These are phyloP conservation scores for Exophiala dermatitidis DNA, from an alignment of 2,329 filamentous ascomycete species.

Conservation along the genomic window DNA sequence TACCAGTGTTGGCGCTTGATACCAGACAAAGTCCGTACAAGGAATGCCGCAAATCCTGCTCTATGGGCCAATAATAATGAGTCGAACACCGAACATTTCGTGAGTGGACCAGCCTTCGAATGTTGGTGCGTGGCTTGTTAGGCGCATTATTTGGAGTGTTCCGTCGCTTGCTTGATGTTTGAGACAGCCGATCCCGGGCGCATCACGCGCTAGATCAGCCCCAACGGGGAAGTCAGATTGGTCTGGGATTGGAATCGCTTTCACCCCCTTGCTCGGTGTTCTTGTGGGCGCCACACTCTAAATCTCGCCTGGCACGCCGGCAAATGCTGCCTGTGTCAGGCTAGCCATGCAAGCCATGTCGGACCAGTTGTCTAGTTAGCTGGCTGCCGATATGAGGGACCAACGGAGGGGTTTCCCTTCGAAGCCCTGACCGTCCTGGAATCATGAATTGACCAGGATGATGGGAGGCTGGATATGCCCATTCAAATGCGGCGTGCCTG, in stretches of 20 bases:
- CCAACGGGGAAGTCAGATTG: slow-evolving; percentile 3
- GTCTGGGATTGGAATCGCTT: background rate
- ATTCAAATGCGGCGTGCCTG: slow-evolving; percentile 12
- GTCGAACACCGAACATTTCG: too few species aligned
- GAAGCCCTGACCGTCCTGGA: background rate
- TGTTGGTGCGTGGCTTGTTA: background rate
- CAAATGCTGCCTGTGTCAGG: slow-evolving; percentile 15
- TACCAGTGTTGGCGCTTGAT: too few species aligned
- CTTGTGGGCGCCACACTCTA: slow-evolving; percentile 22
- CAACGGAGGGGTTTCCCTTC: background rate
- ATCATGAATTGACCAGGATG: background rate
- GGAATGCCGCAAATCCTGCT: too few species aligned
- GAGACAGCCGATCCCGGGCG: slow-evolving; percentile 12
- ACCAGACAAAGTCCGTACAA: too few species aligned
- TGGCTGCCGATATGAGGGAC: slow-evolving; percentile 5
- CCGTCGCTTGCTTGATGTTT: background rate
- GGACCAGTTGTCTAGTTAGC: slow-evolving; percentile 19
- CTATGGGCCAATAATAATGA: too few species aligned
- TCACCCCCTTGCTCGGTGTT: slow-evolving; percentile 5
- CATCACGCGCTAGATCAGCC: slow-evolving; percentile 2
- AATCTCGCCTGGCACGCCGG: slow-evolving; percentile 23
- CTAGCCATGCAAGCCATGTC: slow-evolving; percentile 18
- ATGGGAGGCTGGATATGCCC: slow-evolving; percentile 3
- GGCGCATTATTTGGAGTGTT: background rate
- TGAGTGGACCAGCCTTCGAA: too few species aligned